phyloP scores from a whole-genome alignment of 768 basidiomycete genomes.

The Lanmaoa pseudosensibilis region DNA sequence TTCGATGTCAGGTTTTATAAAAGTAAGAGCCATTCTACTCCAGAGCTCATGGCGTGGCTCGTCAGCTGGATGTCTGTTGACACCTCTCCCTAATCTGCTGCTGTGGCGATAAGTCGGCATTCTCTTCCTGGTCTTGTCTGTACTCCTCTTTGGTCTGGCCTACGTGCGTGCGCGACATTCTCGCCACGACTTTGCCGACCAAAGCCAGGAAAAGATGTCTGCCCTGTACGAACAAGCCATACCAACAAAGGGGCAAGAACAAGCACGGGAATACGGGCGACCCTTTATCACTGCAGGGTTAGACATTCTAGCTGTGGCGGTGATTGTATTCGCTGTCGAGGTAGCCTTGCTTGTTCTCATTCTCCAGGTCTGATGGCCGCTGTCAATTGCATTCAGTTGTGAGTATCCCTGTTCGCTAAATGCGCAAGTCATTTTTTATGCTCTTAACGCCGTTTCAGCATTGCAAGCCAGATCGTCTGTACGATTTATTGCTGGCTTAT shows the following conservation, averaged over 20 bases:
- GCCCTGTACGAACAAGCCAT: conserved; percentile 39
- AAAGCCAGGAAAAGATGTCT: conserved; percentile 33
- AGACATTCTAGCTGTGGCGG: conserved; percentile 56
- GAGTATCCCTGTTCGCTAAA: conserved; percentile 2
- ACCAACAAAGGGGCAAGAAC: conserved; percentile 60
- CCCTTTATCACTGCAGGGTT: conserved; percentile 83
- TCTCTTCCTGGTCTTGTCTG: conserved; percentile 62
- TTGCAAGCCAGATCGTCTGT: conserved; percentile 7
- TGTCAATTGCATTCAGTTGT: conserved; percentile 12
- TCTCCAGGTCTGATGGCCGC: conserved; percentile 33
- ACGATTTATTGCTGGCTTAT: conserved; percentile 14
- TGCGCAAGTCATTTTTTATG: background rate
- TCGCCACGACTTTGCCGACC: conserved; percentile 76
- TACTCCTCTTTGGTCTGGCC: conserved; percentile 55
- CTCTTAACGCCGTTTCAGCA: background rate
- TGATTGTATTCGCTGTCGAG: conserved; percentile 63
- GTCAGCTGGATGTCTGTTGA: background rate
- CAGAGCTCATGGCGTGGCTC: background rate
- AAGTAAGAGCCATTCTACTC: conserved; percentile 42
- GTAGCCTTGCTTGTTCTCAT: conserved; percentile 65
- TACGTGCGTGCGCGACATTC: conserved; percentile 65
- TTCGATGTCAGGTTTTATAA: conserved; percentile 73
- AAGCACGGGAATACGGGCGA: conserved; percentile 64
- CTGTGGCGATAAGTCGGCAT: conserved; percentile 47
- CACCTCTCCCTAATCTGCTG: background rate